Evolutionary conservation across 805 yeast genomes (phyloP), one percentile per base, ranked within the genome.

Genomic region (Vanderwaltozyma tropicalis): DNA sequence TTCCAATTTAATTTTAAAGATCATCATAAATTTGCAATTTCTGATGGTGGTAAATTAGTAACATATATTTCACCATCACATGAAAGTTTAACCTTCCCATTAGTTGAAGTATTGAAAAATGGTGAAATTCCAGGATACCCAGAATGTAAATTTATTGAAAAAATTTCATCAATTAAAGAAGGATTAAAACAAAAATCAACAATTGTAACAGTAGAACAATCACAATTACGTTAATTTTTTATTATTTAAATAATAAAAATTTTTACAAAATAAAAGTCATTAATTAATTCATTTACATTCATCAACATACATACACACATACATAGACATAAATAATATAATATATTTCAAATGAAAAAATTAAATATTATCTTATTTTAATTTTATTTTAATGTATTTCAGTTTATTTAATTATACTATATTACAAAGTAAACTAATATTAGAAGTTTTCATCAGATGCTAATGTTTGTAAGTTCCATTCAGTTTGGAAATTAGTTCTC

Each of bases 1-100:
- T 75, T 82, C 58, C 97, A 89, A 60, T 86, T 86, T 67, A 89
- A 89, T 61, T 89, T 89, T 64, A 78, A 79, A 57, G 97, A 92
- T 62, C 98, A 92, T 55, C 88, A 82, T 62, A 92, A 92, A 62
- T 64, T 88, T 39, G 78, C 94, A 41, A 59, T 89, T 28, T 80
- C 88, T 31, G 79, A 79, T 48, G 68, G 74, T 39, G 96, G 95
- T 17, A 69, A 72, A 42, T 75, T 76, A 32, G 71, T 89, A 15
- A 83, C 94, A 20, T 86, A 86, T 50, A 78, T 89, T 37, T 83
- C 88, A 3, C 88, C 92, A 28, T 70, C 73, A 40, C 75, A 85
- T 53, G 74, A 74, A 39, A 78, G 82, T 38, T 77, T 76, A 55
- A 80, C 89, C 2, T 74, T 73, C 46, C 77, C 80, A 26, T 53